Percentiles rank a stretch among this genome's conserved stretches.
Conservation (phyloP, 2,329 filamentous ascomycete species). For the Colletotrichum sp. region DNA sequence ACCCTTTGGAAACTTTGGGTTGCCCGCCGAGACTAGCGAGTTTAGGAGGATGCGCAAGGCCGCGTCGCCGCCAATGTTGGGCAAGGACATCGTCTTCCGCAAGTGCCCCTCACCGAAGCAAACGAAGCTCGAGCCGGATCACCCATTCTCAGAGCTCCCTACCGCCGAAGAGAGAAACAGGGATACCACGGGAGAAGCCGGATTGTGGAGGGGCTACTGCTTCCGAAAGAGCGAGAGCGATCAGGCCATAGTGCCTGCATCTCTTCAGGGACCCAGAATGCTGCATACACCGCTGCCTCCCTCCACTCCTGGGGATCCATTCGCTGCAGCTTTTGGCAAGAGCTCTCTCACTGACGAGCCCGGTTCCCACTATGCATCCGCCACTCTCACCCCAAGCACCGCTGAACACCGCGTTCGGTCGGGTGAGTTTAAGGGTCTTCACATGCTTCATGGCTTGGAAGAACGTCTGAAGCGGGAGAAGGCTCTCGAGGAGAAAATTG, state of each 20-base stretch:
- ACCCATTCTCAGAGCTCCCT: slow-evolving; percentile 58
- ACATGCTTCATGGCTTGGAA: slow-evolving; percentile 56
- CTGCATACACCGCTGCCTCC: slow-evolving; percentile 54
- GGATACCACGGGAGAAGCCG: slow-evolving; percentile 61
- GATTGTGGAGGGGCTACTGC: slow-evolving; percentile 82
- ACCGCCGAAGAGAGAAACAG: slow-evolving; percentile 54
- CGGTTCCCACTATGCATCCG: slow-evolving; percentile 28
- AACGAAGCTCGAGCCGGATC: slow-evolving; percentile 82
- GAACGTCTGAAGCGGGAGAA: slow-evolving; percentile 56
- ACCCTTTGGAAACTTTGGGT: slow-evolving; percentile 44
- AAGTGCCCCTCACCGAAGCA: slow-evolving; percentile 82
- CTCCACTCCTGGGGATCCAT: slow-evolving; percentile 46
- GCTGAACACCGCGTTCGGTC: slow-evolving; percentile 30
- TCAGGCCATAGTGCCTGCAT: slow-evolving; percentile 45
- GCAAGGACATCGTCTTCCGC: slow-evolving; percentile 79
- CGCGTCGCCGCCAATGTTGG: slow-evolving; percentile 85
- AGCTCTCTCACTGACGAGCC: slow-evolving; percentile 47
- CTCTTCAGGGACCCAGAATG: slow-evolving; percentile 51
- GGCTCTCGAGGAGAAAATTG: slow-evolving; percentile 56
- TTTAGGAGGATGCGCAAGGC: slow-evolving; percentile 54
- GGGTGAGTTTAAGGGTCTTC: slow-evolving; percentile 46
- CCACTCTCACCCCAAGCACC: slow-evolving; percentile 23
- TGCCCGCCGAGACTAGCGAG: slow-evolving; percentile 36
- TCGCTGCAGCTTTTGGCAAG: slow-evolving; percentile 44
- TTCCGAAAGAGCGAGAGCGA: slow-evolving; percentile 40